Base-by-base conservation (phyloP, 2,329 filamentous ascomycete genomes). In the Exophiala calicioides region DNA sequence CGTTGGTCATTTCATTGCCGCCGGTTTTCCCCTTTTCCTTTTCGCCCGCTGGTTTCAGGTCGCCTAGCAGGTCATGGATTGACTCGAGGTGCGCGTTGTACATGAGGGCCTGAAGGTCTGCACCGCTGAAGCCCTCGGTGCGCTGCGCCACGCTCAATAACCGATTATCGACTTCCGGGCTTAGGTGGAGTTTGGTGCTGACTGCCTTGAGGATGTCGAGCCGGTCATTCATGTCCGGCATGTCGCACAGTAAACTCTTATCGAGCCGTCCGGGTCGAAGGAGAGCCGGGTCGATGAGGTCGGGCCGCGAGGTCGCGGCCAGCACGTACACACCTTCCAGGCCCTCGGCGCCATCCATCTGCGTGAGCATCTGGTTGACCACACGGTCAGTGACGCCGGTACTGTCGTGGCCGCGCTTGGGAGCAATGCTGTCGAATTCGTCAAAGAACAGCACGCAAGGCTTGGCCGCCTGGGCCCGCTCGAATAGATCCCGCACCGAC, bases 371-470 rank as follows among this genome's bases (percentile, higher is more conserved):
- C 74, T 98, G 94, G 66, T 98, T 98, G 59, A 98, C 93, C 0
- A 98, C 94, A 27, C 94, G 83, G 68, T 98, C 94, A 0, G 93
- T 98, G n/a, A 98, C 94, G 56, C 94, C 93, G 0, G 93, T 98
- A 1, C 86, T 93, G 66, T 98, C 94, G 64, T 98, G 93, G 0
- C 93, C 93, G 70, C 93, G 81, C 69, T 97, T 98, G 2, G 93
- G 93, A 0, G 94, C 94, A 55, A 98, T 97, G 29, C 88, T 90
- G 70, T 98, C 93, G 63, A 98, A 98, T 66, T 98, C 93, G 63
- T 98, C 93, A 63, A 98, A 98, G 76, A 98, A 98, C 6, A 98
- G 76, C 3, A 98, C 88, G 60, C 93, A 97, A 0, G 94, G 94
- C 50, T 86, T 83, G 3, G 93, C 93, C 3, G 93, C 91, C 62